A percentile compares a stretch with the other conserved stretches of the same genome.
Conservation (phyloP, 2,329 filamentous ascomycete species). For the Geosmithia morbida region DNA sequence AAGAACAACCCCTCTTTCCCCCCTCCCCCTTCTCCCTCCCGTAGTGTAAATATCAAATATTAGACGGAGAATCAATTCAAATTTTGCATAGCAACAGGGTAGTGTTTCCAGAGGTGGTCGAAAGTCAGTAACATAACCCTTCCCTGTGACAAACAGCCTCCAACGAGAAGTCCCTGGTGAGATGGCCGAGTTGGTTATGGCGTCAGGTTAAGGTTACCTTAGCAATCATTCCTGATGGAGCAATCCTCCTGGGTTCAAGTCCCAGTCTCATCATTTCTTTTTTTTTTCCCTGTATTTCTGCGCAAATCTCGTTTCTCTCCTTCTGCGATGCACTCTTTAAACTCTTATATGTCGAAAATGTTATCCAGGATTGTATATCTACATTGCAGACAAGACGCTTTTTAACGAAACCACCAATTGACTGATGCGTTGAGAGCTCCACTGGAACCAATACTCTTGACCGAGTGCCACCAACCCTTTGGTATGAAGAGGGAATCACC, state of each 20-base stretch:
- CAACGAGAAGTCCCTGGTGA: neutral
- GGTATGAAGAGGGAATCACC: constrained; percentile 30
- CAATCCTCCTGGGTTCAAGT: neutral
- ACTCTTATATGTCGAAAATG: no score
- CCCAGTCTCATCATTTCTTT: neutral
- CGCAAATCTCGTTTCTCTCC: no score
- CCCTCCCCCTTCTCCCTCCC: no score
- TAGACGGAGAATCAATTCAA: no score
- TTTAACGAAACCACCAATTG: constrained; percentile 30
- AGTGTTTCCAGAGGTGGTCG: no score
- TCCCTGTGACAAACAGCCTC: neutral
- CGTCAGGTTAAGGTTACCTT: neutral
- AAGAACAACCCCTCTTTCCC: no score
- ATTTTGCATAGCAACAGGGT: no score
- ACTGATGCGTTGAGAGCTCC: constrained; percentile 25
- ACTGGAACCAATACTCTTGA: constrained; percentile 19
- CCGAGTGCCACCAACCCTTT: constrained; percentile 31
- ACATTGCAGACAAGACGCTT: no score
- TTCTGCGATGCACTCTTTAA: no score
- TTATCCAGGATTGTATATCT: no score
- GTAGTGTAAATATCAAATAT: no score
- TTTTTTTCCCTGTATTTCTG: neutral
- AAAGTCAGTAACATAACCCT: no score
- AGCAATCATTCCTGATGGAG: neutral
- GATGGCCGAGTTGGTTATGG: neutral